Evolutionary conservation across 2,329 filamentous ascomycete genomes (phyloP).

Genomic region (Fusarium armeniacum): DNA sequence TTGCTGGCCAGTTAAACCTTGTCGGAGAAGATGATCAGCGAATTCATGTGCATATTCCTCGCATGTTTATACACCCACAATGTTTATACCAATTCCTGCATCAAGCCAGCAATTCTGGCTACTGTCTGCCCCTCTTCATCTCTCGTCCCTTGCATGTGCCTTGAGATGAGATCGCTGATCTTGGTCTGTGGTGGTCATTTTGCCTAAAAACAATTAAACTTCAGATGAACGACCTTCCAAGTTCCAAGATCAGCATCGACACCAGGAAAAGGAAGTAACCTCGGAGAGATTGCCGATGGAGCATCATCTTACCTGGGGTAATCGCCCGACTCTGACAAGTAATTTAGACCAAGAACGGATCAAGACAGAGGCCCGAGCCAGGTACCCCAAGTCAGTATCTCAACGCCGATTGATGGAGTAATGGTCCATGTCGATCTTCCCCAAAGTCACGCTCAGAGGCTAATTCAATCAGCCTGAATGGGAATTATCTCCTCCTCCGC

Average conservation of each 20-base stretch:
- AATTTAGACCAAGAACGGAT: neutral
- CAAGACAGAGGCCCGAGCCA: constrained; percentile 13
- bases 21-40: neutral
- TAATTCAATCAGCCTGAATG: constrained; percentile 39
- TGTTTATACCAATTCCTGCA: neutral
- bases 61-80: neutral
- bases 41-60: constrained; percentile 7
- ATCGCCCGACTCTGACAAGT: constrained; percentile 1
- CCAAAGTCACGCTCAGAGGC: constrained; percentile 13
- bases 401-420: constrained; percentile 32
- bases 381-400: constrained; percentile 25
- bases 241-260: constrained; percentile 16
- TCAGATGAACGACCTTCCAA: neutral
- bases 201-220: constrained; percentile 29
- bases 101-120: neutral
- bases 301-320: neutral
- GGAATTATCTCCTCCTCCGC: constrained; percentile 18
- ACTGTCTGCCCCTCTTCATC: constrained; percentile 4
- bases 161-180: neutral
- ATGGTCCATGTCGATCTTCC: constrained; percentile 24
- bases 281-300: constrained; percentile 30
- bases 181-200: neutral
- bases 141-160: constrained; percentile 11
- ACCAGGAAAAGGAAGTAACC: neutral
- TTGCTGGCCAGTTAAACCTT: constrained; percentile 1